These are phyloP conservation scores for Phytophthora boehmeriae DNA, from an alignment of 352 stramenopile species.

Conservation along the genomic window DNA sequence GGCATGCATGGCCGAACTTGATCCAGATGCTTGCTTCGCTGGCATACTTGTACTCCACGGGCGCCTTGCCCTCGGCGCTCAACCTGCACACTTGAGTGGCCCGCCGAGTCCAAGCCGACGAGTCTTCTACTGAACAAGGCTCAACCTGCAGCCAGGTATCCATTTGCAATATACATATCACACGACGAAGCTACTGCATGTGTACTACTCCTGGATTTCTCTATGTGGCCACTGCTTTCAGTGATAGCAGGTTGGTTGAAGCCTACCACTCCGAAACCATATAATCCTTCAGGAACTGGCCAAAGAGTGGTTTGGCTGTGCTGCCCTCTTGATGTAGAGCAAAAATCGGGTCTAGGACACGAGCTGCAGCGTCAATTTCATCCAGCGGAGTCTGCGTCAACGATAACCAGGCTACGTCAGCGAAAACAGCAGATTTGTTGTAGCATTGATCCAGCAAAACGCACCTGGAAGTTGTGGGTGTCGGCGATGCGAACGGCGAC, in stretches of 20 bases:
- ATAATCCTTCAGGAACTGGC: slow-evolving; percentile 84
- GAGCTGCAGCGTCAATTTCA: slow-evolving; percentile 93
- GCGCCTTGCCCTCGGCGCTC: slow-evolving; percentile 12
- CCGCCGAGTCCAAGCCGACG: neutral
- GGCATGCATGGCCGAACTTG: slow-evolving; percentile 33
- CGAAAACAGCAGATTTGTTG: neutral
- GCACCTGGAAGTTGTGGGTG: slow-evolving; percentile 92
- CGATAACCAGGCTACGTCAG: neutral
- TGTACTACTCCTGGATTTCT: neutral
- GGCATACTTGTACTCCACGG: slow-evolving; percentile 14
- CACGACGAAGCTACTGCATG: no score
- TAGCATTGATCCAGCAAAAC: neutral
- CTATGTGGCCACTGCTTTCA: neutral
- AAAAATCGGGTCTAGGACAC: slow-evolving; percentile 95
- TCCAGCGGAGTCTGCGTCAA: slow-evolving; percentile 91
- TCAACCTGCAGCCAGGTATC: neutral
- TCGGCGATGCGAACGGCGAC: slow-evolving; percentile 89
- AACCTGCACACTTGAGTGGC: slow-evolving; percentile 7
- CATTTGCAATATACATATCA: no score
- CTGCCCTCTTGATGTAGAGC: slow-evolving; percentile 58
- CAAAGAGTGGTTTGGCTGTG: slow-evolving; percentile 47
- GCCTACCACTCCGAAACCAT: slow-evolving; percentile 72
- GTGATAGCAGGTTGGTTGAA: neutral
- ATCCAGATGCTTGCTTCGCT: slow-evolving; percentile 17
- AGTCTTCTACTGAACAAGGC: neutral